A percentile compares a stretch with the other conserved stretches of the same genome.
These are phyloP conservation scores for Pseudocercospora musae DNA, from an alignment of 2,329 filamentous ascomycete species.

Conservation along the genomic window DNA sequence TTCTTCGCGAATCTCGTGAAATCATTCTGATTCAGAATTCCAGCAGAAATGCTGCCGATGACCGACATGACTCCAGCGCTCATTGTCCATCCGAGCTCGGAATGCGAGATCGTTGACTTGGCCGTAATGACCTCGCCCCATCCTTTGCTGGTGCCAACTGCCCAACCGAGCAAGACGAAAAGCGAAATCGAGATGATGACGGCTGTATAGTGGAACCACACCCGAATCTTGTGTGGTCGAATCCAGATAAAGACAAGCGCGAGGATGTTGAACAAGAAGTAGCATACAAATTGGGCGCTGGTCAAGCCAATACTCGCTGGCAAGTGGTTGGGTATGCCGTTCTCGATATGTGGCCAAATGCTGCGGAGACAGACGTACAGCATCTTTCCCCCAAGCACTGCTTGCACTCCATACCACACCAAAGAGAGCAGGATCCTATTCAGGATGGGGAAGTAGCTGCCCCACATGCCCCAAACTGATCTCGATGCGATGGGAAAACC, in stretches of 20 bases:
- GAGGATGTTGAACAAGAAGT: conserved; percentile 1
- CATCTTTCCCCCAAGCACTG: conserved; percentile 1
- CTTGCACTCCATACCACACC: conserved; percentile 3
- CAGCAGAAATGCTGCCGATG: conserved; percentile 10
- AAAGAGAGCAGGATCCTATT: neutral
- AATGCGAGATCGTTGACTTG: neutral
- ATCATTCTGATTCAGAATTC: conserved; percentile 15
- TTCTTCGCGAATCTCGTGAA: conserved; percentile 10
- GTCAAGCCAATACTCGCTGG: neutral
- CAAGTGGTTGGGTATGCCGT: neutral
- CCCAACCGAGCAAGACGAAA: conserved; percentile 7
- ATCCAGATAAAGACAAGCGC: conserved; percentile 1
- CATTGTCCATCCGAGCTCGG: conserved; percentile 11
- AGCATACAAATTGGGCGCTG: neutral
- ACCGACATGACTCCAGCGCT: conserved; percentile 10
- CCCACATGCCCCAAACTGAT: neutral
- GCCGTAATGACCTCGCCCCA: conserved; percentile 5
- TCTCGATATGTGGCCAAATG: neutral
- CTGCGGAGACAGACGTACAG: neutral
- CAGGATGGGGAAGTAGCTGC: neutral
- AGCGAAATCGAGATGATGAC: neutral
- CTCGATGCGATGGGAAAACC: neutral
- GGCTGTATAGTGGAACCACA: conserved; percentile 1
- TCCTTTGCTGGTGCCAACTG: conserved; percentile 6
- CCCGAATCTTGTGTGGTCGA: neutral